A percentile compares a stretch with the other conserved stretches of the same genome.
phyloP scores from a whole-genome alignment of 23 red algal genomes.

The Porphyridium purpureum region DNA sequence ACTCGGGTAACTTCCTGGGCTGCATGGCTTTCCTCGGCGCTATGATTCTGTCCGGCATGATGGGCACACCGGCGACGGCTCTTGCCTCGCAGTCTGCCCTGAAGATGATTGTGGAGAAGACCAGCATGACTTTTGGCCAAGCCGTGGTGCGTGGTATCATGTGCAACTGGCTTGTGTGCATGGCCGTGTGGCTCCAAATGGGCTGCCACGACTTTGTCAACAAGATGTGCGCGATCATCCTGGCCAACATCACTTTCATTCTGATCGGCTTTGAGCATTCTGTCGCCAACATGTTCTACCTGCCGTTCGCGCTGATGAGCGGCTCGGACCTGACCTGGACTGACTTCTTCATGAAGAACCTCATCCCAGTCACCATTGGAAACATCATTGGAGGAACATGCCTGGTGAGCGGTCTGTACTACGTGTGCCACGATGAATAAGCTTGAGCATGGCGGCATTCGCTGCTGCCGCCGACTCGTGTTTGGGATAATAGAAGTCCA shows the following conservation, averaged over 20 bases:
- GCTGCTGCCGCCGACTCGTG: too few relatives aligned
- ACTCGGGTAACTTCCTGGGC: constrained; percentile 41
- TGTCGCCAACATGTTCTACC: constrained; percentile 70
- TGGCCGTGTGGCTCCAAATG: constrained; percentile 31
- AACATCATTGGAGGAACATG: constrained; percentile 37
- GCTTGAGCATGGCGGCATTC: too few relatives aligned
- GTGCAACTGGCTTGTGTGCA: constrained; percentile 65
- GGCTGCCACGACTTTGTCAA: constrained; percentile 19
- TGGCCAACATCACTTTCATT: constrained; percentile 42
- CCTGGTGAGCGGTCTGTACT: constrained; percentile 19
- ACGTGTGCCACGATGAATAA: too few relatives aligned
- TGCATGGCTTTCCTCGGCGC: too few relatives aligned
- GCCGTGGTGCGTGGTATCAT: constrained; percentile 23
- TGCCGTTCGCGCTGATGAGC: constrained; percentile 45
- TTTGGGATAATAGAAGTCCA: too few relatives aligned
- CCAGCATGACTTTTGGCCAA: constrained; percentile 21
- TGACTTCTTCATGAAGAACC: constrained; percentile 30
- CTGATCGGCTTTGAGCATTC: constrained; percentile 48
- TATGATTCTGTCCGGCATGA: too few relatives aligned
- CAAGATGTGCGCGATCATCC: constrained; percentile 26
- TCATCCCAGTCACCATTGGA: constrained; percentile 56
- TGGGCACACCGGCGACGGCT: too few relatives aligned
- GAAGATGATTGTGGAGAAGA: constrained; percentile 17
- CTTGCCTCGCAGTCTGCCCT: constrained; percentile 15
- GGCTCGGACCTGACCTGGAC: constrained; percentile 26